Conservation (phyloP, 176 grass and related monocot genomes). For the Paspalum notatum region DNA sequence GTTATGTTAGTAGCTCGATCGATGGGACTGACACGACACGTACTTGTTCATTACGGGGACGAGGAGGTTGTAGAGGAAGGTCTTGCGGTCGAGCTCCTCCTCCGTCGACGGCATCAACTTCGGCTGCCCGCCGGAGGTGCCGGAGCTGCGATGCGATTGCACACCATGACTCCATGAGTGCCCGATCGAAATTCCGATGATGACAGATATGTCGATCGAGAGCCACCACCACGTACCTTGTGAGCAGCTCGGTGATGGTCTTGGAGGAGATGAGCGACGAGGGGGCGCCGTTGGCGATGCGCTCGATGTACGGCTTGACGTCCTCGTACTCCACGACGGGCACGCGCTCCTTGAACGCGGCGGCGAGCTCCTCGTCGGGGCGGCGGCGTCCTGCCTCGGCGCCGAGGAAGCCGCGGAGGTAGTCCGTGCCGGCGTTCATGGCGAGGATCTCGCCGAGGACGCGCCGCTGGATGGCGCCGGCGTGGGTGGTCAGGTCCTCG, state of each 20-base stretch:
- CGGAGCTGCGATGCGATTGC: conserved; percentile 55
- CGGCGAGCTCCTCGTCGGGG: not conserved
- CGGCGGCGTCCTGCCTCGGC: not conserved
- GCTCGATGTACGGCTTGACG: conserved; percentile 72
- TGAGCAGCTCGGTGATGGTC: conserved; percentile 75
- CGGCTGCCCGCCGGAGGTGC: conserved; percentile 76
- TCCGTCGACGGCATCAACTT: conserved; percentile 82
- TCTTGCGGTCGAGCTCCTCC: conserved; percentile 81
- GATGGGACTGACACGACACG: not conserved
- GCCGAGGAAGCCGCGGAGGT: conserved; percentile 58
- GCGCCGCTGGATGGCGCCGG: conserved; percentile 54
- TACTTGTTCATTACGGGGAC: conserved; percentile 73
- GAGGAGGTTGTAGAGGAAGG: conserved; percentile 79
- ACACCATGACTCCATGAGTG: not conserved
- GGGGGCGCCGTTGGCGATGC: conserved; percentile 67
- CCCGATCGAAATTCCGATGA: not conserved
- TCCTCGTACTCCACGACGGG: conserved; percentile 79
- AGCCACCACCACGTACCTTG: no score
- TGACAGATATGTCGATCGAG: no score
- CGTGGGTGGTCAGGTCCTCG: conserved; percentile 65
- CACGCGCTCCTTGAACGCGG: conserved; percentile 56
- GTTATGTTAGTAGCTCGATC: no score
- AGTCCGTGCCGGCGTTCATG: conserved; percentile 64
- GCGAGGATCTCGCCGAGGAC: conserved; percentile 61
- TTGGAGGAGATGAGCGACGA: conserved; percentile 63